Conservation (phyloP, 202 grass and related monocot species). For the Hordeum pubiflorum region DNA sequence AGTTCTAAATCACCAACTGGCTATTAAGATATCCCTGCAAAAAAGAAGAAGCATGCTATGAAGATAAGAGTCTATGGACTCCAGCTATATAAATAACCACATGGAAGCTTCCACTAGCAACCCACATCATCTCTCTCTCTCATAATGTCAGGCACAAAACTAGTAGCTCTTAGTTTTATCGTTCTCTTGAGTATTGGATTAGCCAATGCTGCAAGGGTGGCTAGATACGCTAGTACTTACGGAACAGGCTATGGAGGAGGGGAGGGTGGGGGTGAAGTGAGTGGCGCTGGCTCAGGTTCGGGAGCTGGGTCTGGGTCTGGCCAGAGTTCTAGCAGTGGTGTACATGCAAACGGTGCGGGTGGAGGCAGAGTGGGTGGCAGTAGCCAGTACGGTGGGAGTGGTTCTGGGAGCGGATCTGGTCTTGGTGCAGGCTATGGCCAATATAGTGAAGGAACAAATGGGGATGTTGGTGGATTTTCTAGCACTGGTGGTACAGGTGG, state of each 20-base stretch:
- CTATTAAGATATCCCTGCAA: neutral
- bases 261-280: neutral
- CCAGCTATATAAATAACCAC: neutral
- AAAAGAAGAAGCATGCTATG: neutral
- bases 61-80: neutral
- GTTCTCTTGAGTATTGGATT: conserved; percentile 11
- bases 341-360: neutral
- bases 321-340: neutral
- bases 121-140: no score
- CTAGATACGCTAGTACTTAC: neutral
- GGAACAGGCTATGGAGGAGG: neutral
- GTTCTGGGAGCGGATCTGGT: neutral
- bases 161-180: neutral
- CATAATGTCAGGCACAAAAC: neutral
- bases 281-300: neutral
- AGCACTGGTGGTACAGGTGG: neutral
- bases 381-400: neutral
- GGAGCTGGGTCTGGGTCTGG: neutral
- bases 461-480: neutral
- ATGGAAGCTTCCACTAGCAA: no score
- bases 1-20: neutral
- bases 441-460: neutral
- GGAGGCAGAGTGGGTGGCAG: neutral
- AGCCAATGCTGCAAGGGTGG: neutral
- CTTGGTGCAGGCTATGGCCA: neutral